Evolutionary conservation across 768 basidiomycete species (phyloP), one percentile per base, ranked within the genome.

Genomic region (Leccinum sublutescens): DNA sequence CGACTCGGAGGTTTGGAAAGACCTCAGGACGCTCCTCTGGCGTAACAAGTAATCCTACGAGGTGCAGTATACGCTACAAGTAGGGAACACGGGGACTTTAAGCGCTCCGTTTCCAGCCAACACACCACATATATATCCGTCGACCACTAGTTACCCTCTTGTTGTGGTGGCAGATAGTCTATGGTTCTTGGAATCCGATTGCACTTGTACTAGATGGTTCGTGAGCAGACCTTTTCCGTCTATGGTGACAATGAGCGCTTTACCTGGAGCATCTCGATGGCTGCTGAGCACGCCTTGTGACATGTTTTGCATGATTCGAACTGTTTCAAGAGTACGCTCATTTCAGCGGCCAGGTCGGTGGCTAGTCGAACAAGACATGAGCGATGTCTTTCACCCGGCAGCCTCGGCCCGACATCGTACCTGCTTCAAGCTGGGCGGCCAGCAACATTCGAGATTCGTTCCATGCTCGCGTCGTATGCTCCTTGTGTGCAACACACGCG

Each of bases 1-100:
- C 40, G 94, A 98, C 73, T 95, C 93, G 19, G 92, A 98, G 61
- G 75, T 77, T 47, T 98, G 95, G 95, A 83, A 79, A 52, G 80
- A 84, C 67, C 75, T 97, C 48, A 85, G 80, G 75, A 97, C 93
- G 52, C 75, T 98, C 52, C 74, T 98, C 54, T 97, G 95, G 95
- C 89, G 93, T 67, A 96, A 97, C 75, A 88, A 81, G 69, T 95
- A 55, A 60, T 50, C 2, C 25, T 56, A 50, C 51, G 55, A 50
- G 56, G 62, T 34, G 0, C 12, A 12, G 33, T 64, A 60, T 58
- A 43, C n/a, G 9, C n/a, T 56, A 56, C 52, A 27, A 21, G 12
- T 10, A 12, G 17, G 5, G 52, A 53, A 40, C 15, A 23, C 23
- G 45, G 17, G 19, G n/a, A 29, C n/a, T 19, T 48, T 60, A 21